Conservation (phyloP, 768 basidiomycete species). For the Royoungia palumana region DNA sequence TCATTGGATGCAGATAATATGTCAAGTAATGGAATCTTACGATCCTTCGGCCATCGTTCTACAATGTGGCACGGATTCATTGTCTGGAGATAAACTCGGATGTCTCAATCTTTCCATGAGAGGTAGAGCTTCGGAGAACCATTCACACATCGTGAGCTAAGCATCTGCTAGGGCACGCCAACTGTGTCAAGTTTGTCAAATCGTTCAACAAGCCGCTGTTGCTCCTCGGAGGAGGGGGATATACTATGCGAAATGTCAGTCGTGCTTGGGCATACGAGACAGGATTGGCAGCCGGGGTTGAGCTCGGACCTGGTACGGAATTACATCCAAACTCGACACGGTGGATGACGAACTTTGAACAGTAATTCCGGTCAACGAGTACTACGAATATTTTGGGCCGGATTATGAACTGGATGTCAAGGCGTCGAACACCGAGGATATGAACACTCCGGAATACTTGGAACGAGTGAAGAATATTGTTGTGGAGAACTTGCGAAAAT, state of each 20-base stretch:
- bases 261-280: conserved; percentile 98
- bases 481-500: conserved; percentile 83
- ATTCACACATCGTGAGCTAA: neutral
- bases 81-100: conserved; percentile 94
- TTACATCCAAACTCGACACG: neutral
- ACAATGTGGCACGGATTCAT: conserved; percentile 96
- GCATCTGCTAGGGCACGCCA: conserved; percentile 73
- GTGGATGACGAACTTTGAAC: conserved; percentile 6
- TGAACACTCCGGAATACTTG: conserved; percentile 90
- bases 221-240: conserved; percentile 94
- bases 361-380: conserved; percentile 99
- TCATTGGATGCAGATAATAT: conserved; percentile 67
- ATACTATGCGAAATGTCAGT: conserved; percentile 97
- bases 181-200: conserved; percentile 96
- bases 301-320: conserved; percentile 72
- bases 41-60: conserved; percentile 93
- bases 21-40: conserved; percentile 90
- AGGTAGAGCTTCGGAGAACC: conserved; percentile 40
- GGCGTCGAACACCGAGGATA: conserved; percentile 90
- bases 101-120: conserved; percentile 96
- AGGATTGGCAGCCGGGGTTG: conserved; percentile 95
- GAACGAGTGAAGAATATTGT: conserved; percentile 91
- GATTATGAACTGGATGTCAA: conserved; percentile 96
- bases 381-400: conserved; percentile 98
- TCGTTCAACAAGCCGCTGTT: conserved; percentile 93